Evolutionary conservation across 2,329 filamentous ascomycete species (phyloP).

Genomic region (Apiospora phragmitis): DNA sequence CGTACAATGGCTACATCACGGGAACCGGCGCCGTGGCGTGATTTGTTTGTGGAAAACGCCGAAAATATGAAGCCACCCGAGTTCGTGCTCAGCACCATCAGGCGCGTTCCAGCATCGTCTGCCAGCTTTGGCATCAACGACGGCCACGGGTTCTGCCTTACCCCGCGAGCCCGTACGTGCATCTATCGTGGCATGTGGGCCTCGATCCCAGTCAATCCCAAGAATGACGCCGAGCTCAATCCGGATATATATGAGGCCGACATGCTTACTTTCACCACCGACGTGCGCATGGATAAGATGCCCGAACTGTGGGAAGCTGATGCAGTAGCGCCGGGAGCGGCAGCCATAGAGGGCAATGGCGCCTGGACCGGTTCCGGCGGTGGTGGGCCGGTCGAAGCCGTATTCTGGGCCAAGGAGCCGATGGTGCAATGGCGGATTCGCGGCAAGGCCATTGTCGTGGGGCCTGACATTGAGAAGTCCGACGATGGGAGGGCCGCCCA

Average conservation of each 20-base stretch:
- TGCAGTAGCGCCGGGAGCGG: slow-evolving; percentile 35
- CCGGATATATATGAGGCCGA: slow-evolving; percentile 72
- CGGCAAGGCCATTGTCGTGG: slow-evolving; percentile 75
- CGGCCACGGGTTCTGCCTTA: slow-evolving; percentile 39
- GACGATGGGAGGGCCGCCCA: slow-evolving; percentile 59
- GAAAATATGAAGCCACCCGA: slow-evolving; percentile 46
- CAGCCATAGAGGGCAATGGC: slow-evolving; percentile 38
- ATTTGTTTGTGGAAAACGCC: slow-evolving; percentile 52
- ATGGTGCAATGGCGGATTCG: slow-evolving; percentile 83
- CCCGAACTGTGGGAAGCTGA: slow-evolving; percentile 60
- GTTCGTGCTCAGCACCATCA: slow-evolving; percentile 54
- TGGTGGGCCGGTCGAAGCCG: slow-evolving; percentile 73
- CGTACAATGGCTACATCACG: slow-evolving; percentile 19
- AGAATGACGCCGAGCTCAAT: slow-evolving; percentile 73
- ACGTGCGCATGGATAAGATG: slow-evolving; percentile 83
- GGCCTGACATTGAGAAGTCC: slow-evolving; percentile 55
- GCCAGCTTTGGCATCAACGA: slow-evolving; percentile 13
- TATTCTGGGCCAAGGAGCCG: slow-evolving; percentile 65
- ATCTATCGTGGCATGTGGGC: slow-evolving; percentile 86
- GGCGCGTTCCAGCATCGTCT: slow-evolving; percentile 29
- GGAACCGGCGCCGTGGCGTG: slow-evolving; percentile 53
- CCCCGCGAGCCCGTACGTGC: slow-evolving; percentile 71
- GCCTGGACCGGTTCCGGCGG: slow-evolving; percentile 52
- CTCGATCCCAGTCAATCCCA: slow-evolving; percentile 67
- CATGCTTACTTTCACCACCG: slow-evolving; percentile 80